Evolutionary conservation across 2,329 filamentous ascomycete species (phyloP).

Genomic region (Penicillium sp.): DNA sequence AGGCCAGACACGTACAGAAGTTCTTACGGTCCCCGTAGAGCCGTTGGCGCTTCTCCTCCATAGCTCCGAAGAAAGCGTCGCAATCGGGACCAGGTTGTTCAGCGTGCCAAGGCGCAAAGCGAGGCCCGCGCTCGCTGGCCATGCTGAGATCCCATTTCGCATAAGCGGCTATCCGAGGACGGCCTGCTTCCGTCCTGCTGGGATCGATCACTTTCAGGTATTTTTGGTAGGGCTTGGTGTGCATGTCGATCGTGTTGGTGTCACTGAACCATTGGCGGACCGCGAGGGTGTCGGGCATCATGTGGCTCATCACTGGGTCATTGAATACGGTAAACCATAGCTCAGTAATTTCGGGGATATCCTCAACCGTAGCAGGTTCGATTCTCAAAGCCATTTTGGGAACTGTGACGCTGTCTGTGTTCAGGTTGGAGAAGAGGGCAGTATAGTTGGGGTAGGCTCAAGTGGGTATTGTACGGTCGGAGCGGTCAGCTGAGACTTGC

Average conservation of each 20-base stretch:
- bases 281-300: conserved; percentile 31
- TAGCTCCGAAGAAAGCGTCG: conserved; percentile 18
- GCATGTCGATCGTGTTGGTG: conserved; percentile 23
- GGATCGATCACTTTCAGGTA: conserved; percentile 33
- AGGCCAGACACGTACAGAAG: conserved; percentile 25
- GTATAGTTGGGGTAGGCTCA: too few relatives aligned
- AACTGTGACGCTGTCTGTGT: too few relatives aligned
- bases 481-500: not conserved
- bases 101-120: conserved; percentile 31
- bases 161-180: conserved; percentile 25
- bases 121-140: conserved; percentile 25
- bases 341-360: conserved; percentile 24
- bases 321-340: conserved; percentile 31
- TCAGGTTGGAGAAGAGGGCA: too few relatives aligned
- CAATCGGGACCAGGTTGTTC: conserved; percentile 19
- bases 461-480: not conserved
- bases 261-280: conserved; percentile 29
- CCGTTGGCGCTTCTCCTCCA: conserved; percentile 22
- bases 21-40: conserved; percentile 28
- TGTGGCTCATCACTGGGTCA: conserved; percentile 15
- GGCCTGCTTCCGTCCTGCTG: conserved; percentile 3
- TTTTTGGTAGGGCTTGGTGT: conserved; percentile 23
- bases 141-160: conserved; percentile 33
- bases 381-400: conserved; percentile 2
- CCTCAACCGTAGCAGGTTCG: conserved; percentile 22